phyloP scores from a whole-genome alignment of 2,329 filamentous ascomycete species.

The Aureobasidium leucospermi region DNA sequence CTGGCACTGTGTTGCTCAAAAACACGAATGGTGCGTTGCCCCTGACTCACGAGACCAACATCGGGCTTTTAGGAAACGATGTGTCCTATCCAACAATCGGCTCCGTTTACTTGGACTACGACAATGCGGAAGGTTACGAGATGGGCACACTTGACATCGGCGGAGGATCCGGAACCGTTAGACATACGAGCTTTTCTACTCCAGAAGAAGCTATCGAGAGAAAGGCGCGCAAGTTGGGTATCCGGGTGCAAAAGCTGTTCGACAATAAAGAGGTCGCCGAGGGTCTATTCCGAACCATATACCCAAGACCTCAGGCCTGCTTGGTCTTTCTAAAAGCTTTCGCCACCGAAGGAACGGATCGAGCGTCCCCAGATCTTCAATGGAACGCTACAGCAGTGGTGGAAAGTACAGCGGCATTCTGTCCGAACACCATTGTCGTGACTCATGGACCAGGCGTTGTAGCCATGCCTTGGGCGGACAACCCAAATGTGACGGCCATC shows the following conservation, averaged over 20 bases:
- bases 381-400: constrained; percentile 46
- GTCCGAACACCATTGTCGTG: constrained; percentile 80
- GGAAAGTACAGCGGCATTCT: constrained; percentile 64
- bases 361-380: constrained; percentile 42
- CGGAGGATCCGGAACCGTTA: constrained; percentile 39
- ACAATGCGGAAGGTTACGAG: constrained; percentile 32
- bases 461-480: constrained; percentile 62
- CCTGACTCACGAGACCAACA: constrained; percentile 38
- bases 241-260: constrained; percentile 19
- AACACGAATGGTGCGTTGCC: constrained; percentile 38
- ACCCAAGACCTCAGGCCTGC: constrained; percentile 34
- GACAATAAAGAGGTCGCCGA: constrained; percentile 25
- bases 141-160: constrained; percentile 40
- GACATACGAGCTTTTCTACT: constrained; percentile 26
- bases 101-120: constrained; percentile 39
- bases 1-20: constrained; percentile 43
- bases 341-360: constrained; percentile 44
- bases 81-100: constrained; percentile 37
- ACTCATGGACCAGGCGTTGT: constrained; percentile 77
- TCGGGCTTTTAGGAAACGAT: constrained; percentile 41
- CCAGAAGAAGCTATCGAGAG: constrained; percentile 24
- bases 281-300: too few relatives aligned
- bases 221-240: constrained; percentile 17
- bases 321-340: constrained; percentile 45
- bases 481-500: constrained; percentile 71